Percentiles rank a stretch among this genome's conserved stretches.
phyloP scores from a whole-genome alignment of 2,329 filamentous ascomycete genomes.

The Colletotrichum sp. region DNA sequence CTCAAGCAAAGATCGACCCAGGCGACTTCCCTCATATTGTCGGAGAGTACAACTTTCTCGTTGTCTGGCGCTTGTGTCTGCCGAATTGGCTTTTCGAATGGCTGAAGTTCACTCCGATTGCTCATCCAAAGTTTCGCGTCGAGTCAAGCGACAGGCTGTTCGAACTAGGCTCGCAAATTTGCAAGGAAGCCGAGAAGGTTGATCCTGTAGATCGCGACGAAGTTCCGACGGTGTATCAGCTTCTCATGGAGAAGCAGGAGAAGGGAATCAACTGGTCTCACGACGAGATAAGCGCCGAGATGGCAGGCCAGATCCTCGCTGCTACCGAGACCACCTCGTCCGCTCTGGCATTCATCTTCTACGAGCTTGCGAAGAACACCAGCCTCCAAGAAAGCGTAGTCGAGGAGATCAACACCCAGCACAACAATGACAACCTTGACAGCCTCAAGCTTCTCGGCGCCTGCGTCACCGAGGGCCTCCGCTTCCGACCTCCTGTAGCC shows the following conservation, averaged over 20 bases:
- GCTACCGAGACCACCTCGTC: constrained; percentile 24
- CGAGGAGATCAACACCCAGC: background rate
- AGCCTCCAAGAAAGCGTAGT: background rate
- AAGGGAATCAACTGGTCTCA: background rate
- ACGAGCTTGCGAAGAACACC: constrained; percentile 17
- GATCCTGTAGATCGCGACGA: background rate
- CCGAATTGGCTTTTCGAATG: constrained; percentile 21
- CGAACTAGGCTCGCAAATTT: constrained; percentile 9
- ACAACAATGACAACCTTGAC: background rate
- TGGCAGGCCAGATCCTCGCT: constrained; percentile 23
- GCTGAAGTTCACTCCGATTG: constrained; percentile 18
- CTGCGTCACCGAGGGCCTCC: background rate
- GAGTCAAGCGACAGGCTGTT: constrained; percentile 19
- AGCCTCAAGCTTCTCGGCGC: background rate
- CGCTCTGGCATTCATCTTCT: constrained; percentile 23
- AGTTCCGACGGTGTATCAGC: constrained; percentile 8
- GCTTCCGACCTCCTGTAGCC: background rate
- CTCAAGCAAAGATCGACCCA: background rate
- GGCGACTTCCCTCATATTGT: constrained; percentile 19
- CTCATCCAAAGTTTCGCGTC: constrained; percentile 15
- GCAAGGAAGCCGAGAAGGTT: background rate
- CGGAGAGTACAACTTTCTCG: constrained; percentile 24
- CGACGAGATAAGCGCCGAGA: constrained; percentile 21
- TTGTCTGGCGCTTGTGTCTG: constrained; percentile 22
- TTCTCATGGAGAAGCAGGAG: constrained; percentile 11